Conservation (phyloP, 768 basidiomycete species). For the Pisolithus marmoratus region DNA sequence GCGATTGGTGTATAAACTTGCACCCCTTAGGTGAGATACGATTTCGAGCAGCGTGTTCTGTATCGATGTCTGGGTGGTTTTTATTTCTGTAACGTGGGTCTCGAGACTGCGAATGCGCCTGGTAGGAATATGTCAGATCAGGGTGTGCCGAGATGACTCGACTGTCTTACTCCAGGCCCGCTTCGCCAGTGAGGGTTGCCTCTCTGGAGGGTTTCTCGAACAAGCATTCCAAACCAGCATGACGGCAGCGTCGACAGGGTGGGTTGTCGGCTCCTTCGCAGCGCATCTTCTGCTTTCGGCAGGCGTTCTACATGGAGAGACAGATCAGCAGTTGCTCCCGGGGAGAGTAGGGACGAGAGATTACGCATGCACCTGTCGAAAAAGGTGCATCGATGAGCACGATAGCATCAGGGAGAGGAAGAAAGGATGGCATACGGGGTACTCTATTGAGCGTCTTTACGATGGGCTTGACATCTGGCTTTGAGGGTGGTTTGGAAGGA, state of each 20-base stretch:
- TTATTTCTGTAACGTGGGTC: slow-evolving; percentile 78
- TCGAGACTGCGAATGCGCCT: slow-evolving; percentile 92
- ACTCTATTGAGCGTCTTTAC: slow-evolving; percentile 81
- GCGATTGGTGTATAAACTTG: slow-evolving; percentile 41
- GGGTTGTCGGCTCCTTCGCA: slow-evolving; percentile 96
- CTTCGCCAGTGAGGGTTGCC: slow-evolving; percentile 82
- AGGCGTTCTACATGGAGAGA: slow-evolving; percentile 65
- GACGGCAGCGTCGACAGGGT: slow-evolving; percentile 90
- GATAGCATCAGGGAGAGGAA: background rate
- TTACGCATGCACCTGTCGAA: slow-evolving; percentile 73
- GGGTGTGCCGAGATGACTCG: background rate
- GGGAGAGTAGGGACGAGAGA: slow-evolving; percentile 21
- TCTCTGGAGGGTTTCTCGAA: slow-evolving; percentile 93
- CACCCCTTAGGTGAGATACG: slow-evolving; percentile 66
- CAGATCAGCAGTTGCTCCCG: slow-evolving; percentile 13
- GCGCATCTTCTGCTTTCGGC: slow-evolving; percentile 95
- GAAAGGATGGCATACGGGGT: slow-evolving; percentile 56
- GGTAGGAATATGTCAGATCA: slow-evolving; percentile 13
- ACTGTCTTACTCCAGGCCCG: slow-evolving; percentile 73
- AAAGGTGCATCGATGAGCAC: slow-evolving; percentile 9
- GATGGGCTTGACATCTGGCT: slow-evolving; percentile 66
- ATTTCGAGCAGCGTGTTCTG: slow-evolving; percentile 79
- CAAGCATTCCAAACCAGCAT: slow-evolving; percentile 85
- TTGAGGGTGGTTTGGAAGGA: slow-evolving; percentile 30
- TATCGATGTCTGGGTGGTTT: slow-evolving; percentile 65